phyloP scores from a whole-genome alignment of 2,329 filamentous ascomycete species.

The Dothiorella sarmentorum region DNA sequence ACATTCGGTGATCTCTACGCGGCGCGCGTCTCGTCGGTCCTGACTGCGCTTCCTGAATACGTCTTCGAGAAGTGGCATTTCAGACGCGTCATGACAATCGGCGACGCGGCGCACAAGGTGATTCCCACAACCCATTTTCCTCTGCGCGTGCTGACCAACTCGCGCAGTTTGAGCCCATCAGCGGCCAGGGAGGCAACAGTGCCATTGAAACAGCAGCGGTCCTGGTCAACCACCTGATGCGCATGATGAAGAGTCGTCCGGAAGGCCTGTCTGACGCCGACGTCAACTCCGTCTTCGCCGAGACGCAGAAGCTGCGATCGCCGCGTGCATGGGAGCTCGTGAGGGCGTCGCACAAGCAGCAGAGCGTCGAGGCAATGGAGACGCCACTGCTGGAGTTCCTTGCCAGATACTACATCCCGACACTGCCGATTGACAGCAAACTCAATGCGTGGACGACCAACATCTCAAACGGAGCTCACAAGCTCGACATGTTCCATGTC shows the following conservation, averaged over 20 bases:
- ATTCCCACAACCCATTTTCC: neutral
- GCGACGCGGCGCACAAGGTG: slow-evolving; percentile 45
- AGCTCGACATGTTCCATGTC: slow-evolving; percentile 11
- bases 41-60: slow-evolving; percentile 36
- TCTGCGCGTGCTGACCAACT: neutral
- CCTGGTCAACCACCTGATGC: slow-evolving; percentile 18
- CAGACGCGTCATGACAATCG: slow-evolving; percentile 39
- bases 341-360: neutral
- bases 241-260: neutral
- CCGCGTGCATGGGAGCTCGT: neutral
- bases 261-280: neutral
- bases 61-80: slow-evolving; percentile 41
- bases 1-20: slow-evolving; percentile 38
- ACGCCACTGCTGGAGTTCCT: slow-evolving; percentile 1
- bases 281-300: neutral
- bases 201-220: slow-evolving; percentile 25
- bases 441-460: neutral
- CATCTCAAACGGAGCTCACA: slow-evolving; percentile 2
- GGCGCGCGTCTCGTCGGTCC: slow-evolving; percentile 21
- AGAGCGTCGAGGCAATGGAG: slow-evolving; percentile 8
- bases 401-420: slow-evolving; percentile 15
- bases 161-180: slow-evolving; percentile 21
- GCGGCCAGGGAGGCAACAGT: slow-evolving; percentile 25
- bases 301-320: neutral
- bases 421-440: neutral